Evolutionary conservation across 2,329 filamentous ascomycete genomes (phyloP).

Genomic region (Colletotrichum godetiae): DNA sequence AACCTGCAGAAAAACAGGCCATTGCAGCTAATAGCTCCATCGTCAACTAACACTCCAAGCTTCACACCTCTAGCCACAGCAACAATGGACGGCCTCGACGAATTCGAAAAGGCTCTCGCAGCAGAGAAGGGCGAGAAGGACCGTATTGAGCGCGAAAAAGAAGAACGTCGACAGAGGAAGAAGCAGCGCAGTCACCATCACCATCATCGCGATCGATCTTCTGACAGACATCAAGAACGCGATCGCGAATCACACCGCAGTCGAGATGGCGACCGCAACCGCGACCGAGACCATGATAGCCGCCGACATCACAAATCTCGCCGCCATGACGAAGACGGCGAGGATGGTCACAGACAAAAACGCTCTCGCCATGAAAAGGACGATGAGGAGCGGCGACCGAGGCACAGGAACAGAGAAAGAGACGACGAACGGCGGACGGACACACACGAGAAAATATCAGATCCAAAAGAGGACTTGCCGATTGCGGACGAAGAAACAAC

Average conservation of each 20-base stretch:
- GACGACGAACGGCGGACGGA: slow-evolving; percentile 10
- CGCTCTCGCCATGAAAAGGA: slow-evolving; percentile 68
- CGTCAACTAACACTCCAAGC: neutral
- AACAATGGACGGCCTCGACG: slow-evolving; percentile 67
- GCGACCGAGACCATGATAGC: slow-evolving; percentile 41
- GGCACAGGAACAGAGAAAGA: slow-evolving; percentile 38
- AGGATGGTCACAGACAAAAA: slow-evolving; percentile 72
- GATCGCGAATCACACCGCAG: slow-evolving; percentile 38
- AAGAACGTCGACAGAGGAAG: slow-evolving; percentile 54
- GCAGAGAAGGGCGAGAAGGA: slow-evolving; percentile 69
- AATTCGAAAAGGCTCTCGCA: slow-evolving; percentile 83
- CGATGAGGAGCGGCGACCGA: slow-evolving; percentile 55
- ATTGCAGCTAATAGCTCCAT: neutral
- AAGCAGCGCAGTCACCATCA: slow-evolving; percentile 60
- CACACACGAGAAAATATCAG: slow-evolving; percentile 54
- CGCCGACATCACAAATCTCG: slow-evolving; percentile 49
- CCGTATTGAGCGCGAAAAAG: slow-evolving; percentile 56
- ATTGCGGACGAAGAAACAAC: slow-evolving; percentile 59
- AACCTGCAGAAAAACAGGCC: neutral
- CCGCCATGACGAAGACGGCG: slow-evolving; percentile 55
- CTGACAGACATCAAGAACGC: slow-evolving; percentile 38
- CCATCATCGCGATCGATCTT: slow-evolving; percentile 53
- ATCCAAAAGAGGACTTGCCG: slow-evolving; percentile 63
- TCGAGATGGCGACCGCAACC: slow-evolving; percentile 44
- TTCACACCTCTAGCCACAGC: neutral